Conservation (phyloP, 345 rosid genomes). For the Sisymbrium irio region DNA sequence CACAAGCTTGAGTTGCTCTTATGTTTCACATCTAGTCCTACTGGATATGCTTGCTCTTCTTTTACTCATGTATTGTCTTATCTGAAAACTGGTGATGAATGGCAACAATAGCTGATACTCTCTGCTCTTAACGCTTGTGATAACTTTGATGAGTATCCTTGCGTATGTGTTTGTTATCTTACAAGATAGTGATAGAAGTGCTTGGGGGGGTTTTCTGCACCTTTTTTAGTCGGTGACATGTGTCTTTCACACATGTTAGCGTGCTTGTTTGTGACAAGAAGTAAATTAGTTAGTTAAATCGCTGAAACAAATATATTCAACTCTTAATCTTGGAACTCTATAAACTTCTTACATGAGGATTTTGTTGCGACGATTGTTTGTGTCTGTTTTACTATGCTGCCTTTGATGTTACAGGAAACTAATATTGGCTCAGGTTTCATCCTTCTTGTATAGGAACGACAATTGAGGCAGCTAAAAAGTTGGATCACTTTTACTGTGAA, state of each 20-base stretch:
- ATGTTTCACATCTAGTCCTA: no score
- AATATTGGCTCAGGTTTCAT: constrained; percentile 89
- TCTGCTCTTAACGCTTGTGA: neutral
- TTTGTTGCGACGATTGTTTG: neutral
- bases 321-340: neutral
- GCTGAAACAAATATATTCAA: neutral
- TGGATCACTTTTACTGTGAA: constrained; percentile 84
- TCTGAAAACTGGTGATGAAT: neutral
- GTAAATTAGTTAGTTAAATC: neutral
- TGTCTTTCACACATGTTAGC: constrained; percentile 1
- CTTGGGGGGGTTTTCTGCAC: neutral
- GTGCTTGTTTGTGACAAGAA: neutral
- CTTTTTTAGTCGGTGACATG: no score
- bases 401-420: constrained; percentile 32
- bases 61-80: no score
- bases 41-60: no score
- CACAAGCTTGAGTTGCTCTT: neutral
- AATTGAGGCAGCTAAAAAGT: constrained; percentile 74
- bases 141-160: neutral
- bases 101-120: neutral
- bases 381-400: neutral
- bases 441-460: constrained; percentile 95
- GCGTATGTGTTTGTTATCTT: neutral
- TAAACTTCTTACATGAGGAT: neutral
- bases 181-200: neutral